phyloP scores from a whole-genome alignment of 1,284 basidiomycete species.

The Ustilago bromivora region DNA sequence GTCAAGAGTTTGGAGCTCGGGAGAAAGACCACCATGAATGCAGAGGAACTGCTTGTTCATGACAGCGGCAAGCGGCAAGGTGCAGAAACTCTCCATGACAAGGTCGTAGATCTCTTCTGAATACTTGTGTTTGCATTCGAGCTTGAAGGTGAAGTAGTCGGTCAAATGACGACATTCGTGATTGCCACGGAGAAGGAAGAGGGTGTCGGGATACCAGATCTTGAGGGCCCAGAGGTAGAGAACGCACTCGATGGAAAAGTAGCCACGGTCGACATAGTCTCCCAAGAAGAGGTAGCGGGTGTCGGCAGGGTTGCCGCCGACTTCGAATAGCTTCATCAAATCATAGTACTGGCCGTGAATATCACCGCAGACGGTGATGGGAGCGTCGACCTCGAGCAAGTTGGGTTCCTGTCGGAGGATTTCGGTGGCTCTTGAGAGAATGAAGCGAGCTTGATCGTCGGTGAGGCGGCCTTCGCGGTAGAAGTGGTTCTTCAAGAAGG shows the following conservation, averaged over 20 bases:
- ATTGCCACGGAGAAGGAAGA: slow-evolving; percentile 69
- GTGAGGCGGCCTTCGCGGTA: slow-evolving; percentile 90
- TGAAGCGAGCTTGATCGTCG: slow-evolving; percentile 89
- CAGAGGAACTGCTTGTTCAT: slow-evolving; percentile 99
- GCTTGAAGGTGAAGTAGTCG: slow-evolving; percentile 70
- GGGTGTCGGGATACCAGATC: slow-evolving; percentile 69
- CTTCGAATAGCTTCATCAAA: slow-evolving; percentile 69
- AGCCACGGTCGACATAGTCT: slow-evolving; percentile 69
- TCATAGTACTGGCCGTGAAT: slow-evolving; percentile 70
- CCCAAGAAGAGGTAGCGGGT: slow-evolving; percentile 69
- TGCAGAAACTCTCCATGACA: slow-evolving; percentile 83
- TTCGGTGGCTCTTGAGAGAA: slow-evolving; percentile 80
- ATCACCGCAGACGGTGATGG: slow-evolving; percentile 77
- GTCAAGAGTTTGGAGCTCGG: slow-evolving; percentile 89
- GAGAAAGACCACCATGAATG: slow-evolving; percentile 91
- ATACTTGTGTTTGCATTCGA: slow-evolving; percentile 70
- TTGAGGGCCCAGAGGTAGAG: slow-evolving; percentile 69
- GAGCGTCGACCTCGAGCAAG: slow-evolving; percentile 89
- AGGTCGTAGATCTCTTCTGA: slow-evolving; percentile 69
- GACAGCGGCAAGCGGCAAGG: slow-evolving; percentile 87
- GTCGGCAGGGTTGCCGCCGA: slow-evolving; percentile 69
- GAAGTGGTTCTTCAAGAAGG: slow-evolving; percentile 98
- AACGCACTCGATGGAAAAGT: slow-evolving; percentile 70
- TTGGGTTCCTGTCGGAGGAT: slow-evolving; percentile 86
- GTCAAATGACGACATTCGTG: slow-evolving; percentile 69